phyloP scores from a whole-genome alignment of 495 filamentous ascomycete genomes.

The Acidomyces sp. region DNA sequence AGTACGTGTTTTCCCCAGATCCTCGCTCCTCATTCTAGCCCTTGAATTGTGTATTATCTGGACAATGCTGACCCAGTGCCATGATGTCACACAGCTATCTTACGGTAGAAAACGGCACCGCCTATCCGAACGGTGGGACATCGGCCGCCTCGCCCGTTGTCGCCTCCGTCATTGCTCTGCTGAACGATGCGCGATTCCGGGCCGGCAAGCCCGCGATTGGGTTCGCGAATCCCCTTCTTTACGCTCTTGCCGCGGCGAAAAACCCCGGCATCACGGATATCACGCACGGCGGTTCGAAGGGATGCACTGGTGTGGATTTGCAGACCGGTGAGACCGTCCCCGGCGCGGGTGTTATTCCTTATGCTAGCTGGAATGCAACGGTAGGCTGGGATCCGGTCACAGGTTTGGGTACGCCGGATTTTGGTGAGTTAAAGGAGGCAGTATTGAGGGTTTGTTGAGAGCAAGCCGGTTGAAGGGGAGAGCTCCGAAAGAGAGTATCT shows the following conservation, averaged over 20 bases:
- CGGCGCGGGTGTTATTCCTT: constrained; percentile 8
- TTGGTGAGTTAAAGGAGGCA: background rate
- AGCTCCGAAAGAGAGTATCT: too few species aligned
- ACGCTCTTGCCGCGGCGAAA: constrained; percentile 20
- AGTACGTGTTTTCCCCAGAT: too few species aligned
- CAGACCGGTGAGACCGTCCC: constrained; percentile 5
- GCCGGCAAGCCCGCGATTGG: constrained; percentile 46
- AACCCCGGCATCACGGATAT: constrained; percentile 15
- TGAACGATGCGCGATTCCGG: constrained; percentile 53
- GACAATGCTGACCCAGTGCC: too few species aligned
- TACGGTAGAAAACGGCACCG: constrained; percentile 40
- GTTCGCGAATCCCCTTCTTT: constrained; percentile 48
- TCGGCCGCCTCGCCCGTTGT: constrained; percentile 52
- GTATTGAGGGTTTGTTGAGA: background rate
- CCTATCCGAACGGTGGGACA: constrained; percentile 47
- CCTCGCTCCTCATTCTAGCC: too few species aligned
- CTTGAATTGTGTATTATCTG: too few species aligned
- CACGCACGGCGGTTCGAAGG: constrained; percentile 1
- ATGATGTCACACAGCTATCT: constrained; percentile 37
- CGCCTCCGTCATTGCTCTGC: constrained; percentile 47
- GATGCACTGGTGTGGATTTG: constrained; percentile 11
- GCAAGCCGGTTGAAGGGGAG: too few species aligned
- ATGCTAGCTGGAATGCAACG: constrained; percentile 10
- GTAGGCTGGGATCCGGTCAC: constrained; percentile 10
- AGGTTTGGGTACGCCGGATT: constrained; percentile 6